Base-by-base conservation (phyloP, 1,284 basidiomycete genomes). In the Apiotrichum mycotoxinovorans region DNA sequence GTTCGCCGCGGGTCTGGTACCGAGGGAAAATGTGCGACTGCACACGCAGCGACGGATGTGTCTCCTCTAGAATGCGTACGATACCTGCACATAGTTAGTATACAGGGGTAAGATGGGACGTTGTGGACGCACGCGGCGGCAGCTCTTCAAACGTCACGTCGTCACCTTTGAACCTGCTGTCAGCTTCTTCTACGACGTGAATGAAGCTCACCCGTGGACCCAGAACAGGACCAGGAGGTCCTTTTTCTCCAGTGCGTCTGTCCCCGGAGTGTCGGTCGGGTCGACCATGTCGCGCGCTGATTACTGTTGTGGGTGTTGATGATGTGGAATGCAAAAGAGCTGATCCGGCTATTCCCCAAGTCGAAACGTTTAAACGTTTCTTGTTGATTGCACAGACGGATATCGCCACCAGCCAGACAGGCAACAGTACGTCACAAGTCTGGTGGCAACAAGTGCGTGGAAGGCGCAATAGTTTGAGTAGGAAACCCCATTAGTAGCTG, bases 1-100 rank as follows among this genome's bases (percentile, higher is more conserved):
- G 78, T 61, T 90, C 86, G 46, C 92, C 91, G 68, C 88, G 90
- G 12, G 91, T 94, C 84, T 96, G 89, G 68, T 96, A 97, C 3
- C 85, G 87, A 27, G 93, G 93, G 71, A 96, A 97, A 8, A 92
- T 81, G 15, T 87, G 76, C 51, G 84, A 87, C 70, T 92, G 86
- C 10, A 91, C 85, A 20, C 72, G 69, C 2, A 85, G 75, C 1
- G 65, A 67, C 0, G 78, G 71, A 42, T 80, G 74, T 0, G 80
- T 81, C 35, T 78, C 73, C 44, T 72, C 66, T 5, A 96, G 79
- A 38, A 94, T 79, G 69, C 94, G 88, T 48, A 84, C 82, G 25
- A 97, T 78, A 46, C 91, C 82, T 63, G 83, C 78, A n/a, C 53
- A 54, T 26, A 63, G 56, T 23, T 30, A n/a, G 23, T 3, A 0